These are phyloP conservation scores for Wickerhamomyces pijperi DNA, from an alignment of 805 yeast genomes.

Conservation along the genomic window DNA sequence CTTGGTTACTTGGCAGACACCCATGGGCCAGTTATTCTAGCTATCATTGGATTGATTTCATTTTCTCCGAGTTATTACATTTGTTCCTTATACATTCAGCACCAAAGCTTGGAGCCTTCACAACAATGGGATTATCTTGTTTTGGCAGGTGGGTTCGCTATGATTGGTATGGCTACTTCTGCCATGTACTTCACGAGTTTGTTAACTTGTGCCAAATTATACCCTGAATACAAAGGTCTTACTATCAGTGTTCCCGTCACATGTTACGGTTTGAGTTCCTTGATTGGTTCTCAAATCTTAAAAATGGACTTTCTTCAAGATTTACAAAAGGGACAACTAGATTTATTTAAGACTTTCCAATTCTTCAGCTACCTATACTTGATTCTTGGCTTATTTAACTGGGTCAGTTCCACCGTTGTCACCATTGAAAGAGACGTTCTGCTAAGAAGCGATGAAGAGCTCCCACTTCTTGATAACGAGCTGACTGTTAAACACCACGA, in stretches of 20 bases:
- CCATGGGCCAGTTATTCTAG: slow-evolving; percentile 71
- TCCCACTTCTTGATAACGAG: slow-evolving; percentile 23
- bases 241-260: slow-evolving; percentile 86
- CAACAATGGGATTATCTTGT: slow-evolving; percentile 19
- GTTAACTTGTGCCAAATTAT: slow-evolving; percentile 77
- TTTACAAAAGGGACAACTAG: slow-evolving; percentile 21
- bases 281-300: slow-evolving; percentile 58
- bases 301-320: slow-evolving; percentile 23
- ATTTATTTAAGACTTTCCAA: slow-evolving; percentile 40
- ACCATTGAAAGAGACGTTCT: slow-evolving; percentile 29
- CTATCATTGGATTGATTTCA: slow-evolving; percentile 45
- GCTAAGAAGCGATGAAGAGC: slow-evolving; percentile 18
- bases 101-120: neutral
- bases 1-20: slow-evolving; percentile 75
- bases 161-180: slow-evolving; percentile 65
- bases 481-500: slow-evolving; percentile 16
- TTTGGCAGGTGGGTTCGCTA: slow-evolving; percentile 39
- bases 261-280: slow-evolving; percentile 73
- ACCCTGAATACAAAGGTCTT: slow-evolving; percentile 63
- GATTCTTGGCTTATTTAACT: slow-evolving; percentile 45
- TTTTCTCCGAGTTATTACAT: slow-evolving; percentile 60
- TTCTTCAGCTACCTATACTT: slow-evolving; percentile 43
- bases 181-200: slow-evolving; percentile 61
- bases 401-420: slow-evolving; percentile 55
- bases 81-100: slow-evolving; percentile 28